Percentiles rank a stretch among this genome's conserved stretches.
Conservation (phyloP, 2,329 filamentous ascomycete species). For the Coniochaeta hoffmannii region DNA sequence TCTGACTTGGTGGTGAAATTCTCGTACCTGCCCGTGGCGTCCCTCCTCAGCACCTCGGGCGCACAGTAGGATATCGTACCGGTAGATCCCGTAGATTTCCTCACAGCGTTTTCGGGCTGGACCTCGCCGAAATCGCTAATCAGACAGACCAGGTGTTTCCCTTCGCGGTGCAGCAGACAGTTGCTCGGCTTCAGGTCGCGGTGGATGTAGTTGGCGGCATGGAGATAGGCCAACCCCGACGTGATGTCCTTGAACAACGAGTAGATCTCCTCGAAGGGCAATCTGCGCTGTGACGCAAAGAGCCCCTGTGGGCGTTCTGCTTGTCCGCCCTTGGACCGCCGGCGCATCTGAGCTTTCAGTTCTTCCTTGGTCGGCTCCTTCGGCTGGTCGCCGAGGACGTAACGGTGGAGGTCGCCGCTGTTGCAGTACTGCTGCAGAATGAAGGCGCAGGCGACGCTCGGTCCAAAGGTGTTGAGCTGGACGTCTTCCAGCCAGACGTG, state of each 20-base stretch:
- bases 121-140: slow-evolving; percentile 99
- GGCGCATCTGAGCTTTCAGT: slow-evolving; percentile 78
- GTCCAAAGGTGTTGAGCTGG: slow-evolving; percentile 76
- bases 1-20: slow-evolving; percentile 98
- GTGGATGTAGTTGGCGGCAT: slow-evolving; percentile 89
- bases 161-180: slow-evolving; percentile 76
- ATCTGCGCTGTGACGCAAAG: slow-evolving; percentile 29
- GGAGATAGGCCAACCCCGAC: slow-evolving; percentile 81
- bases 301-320: slow-evolving; percentile 53
- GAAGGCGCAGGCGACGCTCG: slow-evolving; percentile 88
- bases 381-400: slow-evolving; percentile 64
- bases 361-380: slow-evolving; percentile 69
- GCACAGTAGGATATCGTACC: slow-evolving; percentile 98
- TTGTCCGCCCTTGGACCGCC: slow-evolving; percentile 65
- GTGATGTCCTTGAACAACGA: slow-evolving; percentile 95
- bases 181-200: slow-evolving; percentile 95
- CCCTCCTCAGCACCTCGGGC: slow-evolving; percentile 76
- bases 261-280: slow-evolving; percentile 86
- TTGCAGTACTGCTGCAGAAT: slow-evolving; percentile 99
- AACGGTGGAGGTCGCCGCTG: slow-evolving; percentile 79
- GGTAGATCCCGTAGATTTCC: slow-evolving; percentile 88
- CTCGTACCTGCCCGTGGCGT: slow-evolving; percentile 63
- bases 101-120: slow-evolving; percentile 70
- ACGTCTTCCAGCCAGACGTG: slow-evolving; percentile 96
- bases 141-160: slow-evolving; percentile 65